phyloP scores from a whole-genome alignment of 345 rosid species.

The Bretschneidera sinensis region DNA sequence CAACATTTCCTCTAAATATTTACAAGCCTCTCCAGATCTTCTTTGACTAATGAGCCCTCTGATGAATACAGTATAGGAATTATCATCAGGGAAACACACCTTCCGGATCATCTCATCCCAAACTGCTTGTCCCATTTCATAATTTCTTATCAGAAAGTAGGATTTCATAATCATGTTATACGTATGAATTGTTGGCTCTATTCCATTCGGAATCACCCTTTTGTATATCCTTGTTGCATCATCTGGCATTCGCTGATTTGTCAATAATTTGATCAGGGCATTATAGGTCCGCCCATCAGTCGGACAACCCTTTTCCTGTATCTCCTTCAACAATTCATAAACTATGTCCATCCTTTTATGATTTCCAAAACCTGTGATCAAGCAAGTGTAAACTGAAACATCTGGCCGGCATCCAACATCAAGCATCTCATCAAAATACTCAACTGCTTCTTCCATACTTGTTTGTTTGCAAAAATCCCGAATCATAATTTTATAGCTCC shows the following conservation, averaged over 20 bases:
- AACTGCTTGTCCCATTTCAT: constrained; percentile 51
- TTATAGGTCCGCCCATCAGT: constrained; percentile 86
- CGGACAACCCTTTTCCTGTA: constrained; percentile 69
- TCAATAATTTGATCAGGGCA: constrained; percentile 72
- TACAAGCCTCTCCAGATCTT: constrained; percentile 71
- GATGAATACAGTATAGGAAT: constrained; percentile 73
- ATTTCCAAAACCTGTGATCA: constrained; percentile 80
- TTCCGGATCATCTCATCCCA: constrained; percentile 82
- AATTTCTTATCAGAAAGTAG: constrained; percentile 58
- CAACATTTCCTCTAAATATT: constrained; percentile 74
- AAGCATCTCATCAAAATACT: constrained; percentile 72
- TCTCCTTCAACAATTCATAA: constrained; percentile 60
- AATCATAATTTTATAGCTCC: constrained; percentile 71
- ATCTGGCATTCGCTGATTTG: constrained; percentile 55
- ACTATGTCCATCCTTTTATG: constrained; percentile 66
- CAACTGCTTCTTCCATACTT: constrained; percentile 65
- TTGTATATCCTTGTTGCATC: constrained; percentile 62
- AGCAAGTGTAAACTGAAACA: constrained; percentile 73
- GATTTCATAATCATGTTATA: constrained; percentile 87
- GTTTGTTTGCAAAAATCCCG: constrained; percentile 68
- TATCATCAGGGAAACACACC: constrained; percentile 79
- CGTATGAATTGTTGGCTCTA: constrained; percentile 68
- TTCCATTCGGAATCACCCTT: constrained; percentile 56
- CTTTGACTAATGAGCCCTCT: constrained; percentile 74
- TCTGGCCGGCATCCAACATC: constrained; percentile 56